Base-by-base conservation (phyloP, 83 land plant species). In the Picea abies region DNA sequence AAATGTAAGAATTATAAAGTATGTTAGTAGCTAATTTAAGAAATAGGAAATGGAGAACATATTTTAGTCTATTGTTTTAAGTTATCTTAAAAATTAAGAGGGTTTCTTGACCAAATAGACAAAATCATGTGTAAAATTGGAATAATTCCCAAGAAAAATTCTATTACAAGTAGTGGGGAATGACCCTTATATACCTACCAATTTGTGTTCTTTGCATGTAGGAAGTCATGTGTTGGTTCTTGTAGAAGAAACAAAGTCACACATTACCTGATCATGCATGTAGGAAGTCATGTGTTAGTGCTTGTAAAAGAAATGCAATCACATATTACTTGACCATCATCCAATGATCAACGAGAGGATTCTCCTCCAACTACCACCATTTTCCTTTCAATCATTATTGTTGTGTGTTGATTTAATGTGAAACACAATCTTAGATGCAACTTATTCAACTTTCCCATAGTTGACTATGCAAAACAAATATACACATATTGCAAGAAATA, bases 361-460 rank as follows among this genome's bases (percentile, higher is more conserved):
- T 95, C 95, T 80, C 99, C 99, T 29, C 99, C 99, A 80, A 94
- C 94, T 39, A 97, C 95, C 32, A 97, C 86, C 98, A 97, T 93
- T 86, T 92, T 95, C 81, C 90, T 94, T 78, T 98, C 98, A 83
- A 95, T 82, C 19, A 95, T 94, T 80, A 94, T 82, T 76, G 98
- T 96, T 64, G 99, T 94, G 91, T 97, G 99, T 98, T 97, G 78
- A 64, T 78, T 23, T 26, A 29, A 35, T 39, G 39, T 35, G 52
- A 11, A 71, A 79, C 86, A 79, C 41, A 22, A 23, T 23, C 20
- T 37, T 73, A 75, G 4, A 29, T 26, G 22, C 25, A 23, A 41
- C 15, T 23, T 23, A 29, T 22, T 79, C 49, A 32, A 47, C 11
- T 23, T 12, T 58, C 11, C 41, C 23, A 26, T 20, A 5, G 44